Evolutionary conservation across 495 filamentous ascomycete species (phyloP).

Genomic region (Stereocaulon alpinum): DNA sequence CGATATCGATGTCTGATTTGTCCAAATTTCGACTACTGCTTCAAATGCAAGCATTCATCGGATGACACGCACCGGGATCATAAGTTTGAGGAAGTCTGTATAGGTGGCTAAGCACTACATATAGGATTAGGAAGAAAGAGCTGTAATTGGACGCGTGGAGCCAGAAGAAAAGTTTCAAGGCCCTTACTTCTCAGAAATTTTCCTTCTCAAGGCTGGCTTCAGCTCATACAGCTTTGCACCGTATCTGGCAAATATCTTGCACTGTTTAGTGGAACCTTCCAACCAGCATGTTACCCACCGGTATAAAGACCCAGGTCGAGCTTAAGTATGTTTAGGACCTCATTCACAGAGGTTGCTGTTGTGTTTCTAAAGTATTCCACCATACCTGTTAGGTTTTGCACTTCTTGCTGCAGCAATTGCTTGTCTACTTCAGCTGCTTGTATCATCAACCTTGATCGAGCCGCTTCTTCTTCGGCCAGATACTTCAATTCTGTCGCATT

Average conservation of each 20-base stretch:
- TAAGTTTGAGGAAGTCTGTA: constrained; percentile 1
- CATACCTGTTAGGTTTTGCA: constrained; percentile 6
- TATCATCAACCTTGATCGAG: neutral
- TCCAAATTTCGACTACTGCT: constrained; percentile 2
- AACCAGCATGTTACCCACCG: too few relatives aligned
- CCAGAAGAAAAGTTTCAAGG: too few relatives aligned
- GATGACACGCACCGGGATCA: neutral
- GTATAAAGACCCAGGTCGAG: constrained; percentile 1
- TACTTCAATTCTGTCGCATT: constrained; percentile 5
- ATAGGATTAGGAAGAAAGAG: too few relatives aligned
- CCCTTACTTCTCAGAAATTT: too few relatives aligned
- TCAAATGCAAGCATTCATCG: constrained; percentile 1
- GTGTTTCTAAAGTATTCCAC: constrained; percentile 7
- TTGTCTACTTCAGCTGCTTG: constrained; percentile 9
- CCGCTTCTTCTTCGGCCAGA: constrained; percentile 12
- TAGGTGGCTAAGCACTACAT: too few relatives aligned
- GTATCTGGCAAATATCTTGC: too few relatives aligned
- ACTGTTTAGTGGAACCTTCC: too few relatives aligned
- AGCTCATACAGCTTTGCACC: too few relatives aligned
- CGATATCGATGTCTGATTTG: neutral
- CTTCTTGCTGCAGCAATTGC: constrained; percentile 12
- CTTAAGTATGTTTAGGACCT: constrained; percentile 6
- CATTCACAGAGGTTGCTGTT: neutral
- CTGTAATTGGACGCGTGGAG: too few relatives aligned
- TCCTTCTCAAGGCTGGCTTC: too few relatives aligned